Base-by-base conservation (phyloP, 2,329 filamentous ascomycete species). In the Lasiodiplodia citricola region DNA sequence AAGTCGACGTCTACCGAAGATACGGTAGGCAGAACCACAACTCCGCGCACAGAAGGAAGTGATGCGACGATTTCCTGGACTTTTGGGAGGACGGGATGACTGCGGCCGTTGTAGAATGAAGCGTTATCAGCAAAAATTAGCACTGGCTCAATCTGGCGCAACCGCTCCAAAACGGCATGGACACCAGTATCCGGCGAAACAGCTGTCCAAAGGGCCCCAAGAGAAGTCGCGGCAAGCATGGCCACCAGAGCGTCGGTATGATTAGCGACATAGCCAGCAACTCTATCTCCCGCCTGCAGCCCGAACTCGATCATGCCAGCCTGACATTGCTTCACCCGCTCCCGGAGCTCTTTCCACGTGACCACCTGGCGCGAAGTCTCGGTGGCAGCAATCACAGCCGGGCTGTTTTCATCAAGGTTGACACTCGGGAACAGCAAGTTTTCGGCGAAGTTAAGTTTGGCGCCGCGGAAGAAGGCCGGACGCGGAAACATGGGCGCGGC, bases 111-210 rank as follows among this genome's bases (percentile, higher is more conserved):
- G 80, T 98, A 98, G 67, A 94, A 86, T 8, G 91, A 91, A 13
- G 91, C 93, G 74, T 97, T 96, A 78, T 97, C 95, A 1, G 92
- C 90, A 75, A 97, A 96, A 3, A 98, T 83, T 0, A 97, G 81
- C 69, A 87, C 89, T 4, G 96, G 95, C 70, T 90, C 87, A 72
- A 98, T 96, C 82, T 98, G 96, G 56, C 87, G 87, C 70, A 98
- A 82, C 8, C 96, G 87, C 77, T 98, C 96, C 31, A 98, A 83
- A 0, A 98, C 94, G 18, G 94, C 95, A 74, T 92, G 93, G 2
- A 97, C 92, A 13, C 95, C 95, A 18, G 91, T 97, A 78, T 98
- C 95, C 2, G 95, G 94, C 74, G 92, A 96, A 60, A 97, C 93
- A 7, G 92, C 92, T 0, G 94, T 97, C 95, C 95, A 98, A 47